phyloP scores from a whole-genome alignment of 768 basidiomycete genomes.

The Lyophyllum semitale region DNA sequence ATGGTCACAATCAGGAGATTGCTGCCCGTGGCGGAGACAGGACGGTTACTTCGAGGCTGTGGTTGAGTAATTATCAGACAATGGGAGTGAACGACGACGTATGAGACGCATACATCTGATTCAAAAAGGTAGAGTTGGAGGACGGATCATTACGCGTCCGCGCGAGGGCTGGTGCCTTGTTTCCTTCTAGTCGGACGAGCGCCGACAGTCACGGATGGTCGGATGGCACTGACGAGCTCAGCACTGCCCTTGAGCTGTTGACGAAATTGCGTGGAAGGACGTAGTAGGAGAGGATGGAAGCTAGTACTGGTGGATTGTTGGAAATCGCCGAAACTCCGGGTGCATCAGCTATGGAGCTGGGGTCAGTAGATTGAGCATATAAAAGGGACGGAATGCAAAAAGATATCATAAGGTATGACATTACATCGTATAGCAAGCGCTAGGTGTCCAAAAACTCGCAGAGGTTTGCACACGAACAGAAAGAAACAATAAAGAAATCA shows the following conservation, averaged over 20 bases:
- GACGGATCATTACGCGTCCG: slow-evolving; percentile 36
- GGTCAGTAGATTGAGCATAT: background rate
- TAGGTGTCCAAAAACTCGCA: no score
- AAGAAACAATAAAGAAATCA: no score
- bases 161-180: slow-evolving; percentile 55
- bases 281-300: slow-evolving; percentile 20
- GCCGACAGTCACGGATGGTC: slow-evolving; percentile 64
- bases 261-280: slow-evolving; percentile 20
- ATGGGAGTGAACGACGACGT: background rate
- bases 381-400: background rate
- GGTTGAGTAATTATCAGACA: background rate
- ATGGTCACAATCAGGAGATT: slow-evolving; percentile 47
- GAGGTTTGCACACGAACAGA: background rate
- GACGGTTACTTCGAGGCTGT: slow-evolving; percentile 25
- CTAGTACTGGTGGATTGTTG: slow-evolving; percentile 6
- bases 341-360: slow-evolving; percentile 11
- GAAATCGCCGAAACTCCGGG: background rate
- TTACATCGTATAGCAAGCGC: background rate
- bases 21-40: slow-evolving; percentile 40
- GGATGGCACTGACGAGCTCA: slow-evolving; percentile 36
- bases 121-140: slow-evolving; percentile 42
- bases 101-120: slow-evolving; percentile 42
- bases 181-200: slow-evolving; percentile 57
- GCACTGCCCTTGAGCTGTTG: slow-evolving; percentile 13
- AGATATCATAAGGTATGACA: background rate